Base-by-base conservation (phyloP, 257 asterid genomes). In the Solanum neorickii region DNA sequence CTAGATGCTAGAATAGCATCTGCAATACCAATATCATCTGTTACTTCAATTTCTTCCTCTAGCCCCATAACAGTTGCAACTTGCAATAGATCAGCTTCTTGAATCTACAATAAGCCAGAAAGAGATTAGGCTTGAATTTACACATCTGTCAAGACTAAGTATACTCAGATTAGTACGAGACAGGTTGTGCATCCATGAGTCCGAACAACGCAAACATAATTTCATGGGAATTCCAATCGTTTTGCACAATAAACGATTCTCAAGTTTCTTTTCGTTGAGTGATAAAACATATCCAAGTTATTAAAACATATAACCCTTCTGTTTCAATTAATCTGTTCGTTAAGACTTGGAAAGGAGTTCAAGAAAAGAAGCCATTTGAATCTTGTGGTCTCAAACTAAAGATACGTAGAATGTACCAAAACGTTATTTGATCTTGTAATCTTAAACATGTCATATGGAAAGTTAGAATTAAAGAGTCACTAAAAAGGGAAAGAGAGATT, bases 41-140 rank as follows among this genome's bases (percentile, higher is more conserved):
- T 94, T 86, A 91, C 93, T 62, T 95, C 98, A 86, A 97, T 88
- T 90, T 94, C 98, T 87, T 92, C 98, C 74, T 91, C 97, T 37
- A 97, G 95, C 89, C 97, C 98, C 99, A 97, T 94, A 47, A 95
- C 99, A 73, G 94, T 92, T 80, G 98, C 95, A 80, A 95, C 99
- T 93, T 94, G 98, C 52, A 95, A 76, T 46, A 97, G 92, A 88
- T 97, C 99, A 88, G 95, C 95, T 83, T 97, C 99, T 88, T 91
- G 98, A 90, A 95, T 97, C 99, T 95, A 93, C 59, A 91, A 88
- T 21, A 74, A 46, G 87, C 76, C 84, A 83, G 39, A 82, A 78
- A 87, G 21, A 87, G 73, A 20, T 76, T 23, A 69, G n/a, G 7
- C 59, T 82, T 14, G 69, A 49, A 62, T 62, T 31, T 82, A 82